phyloP scores from a whole-genome alignment of 2,329 filamentous ascomycete species.

The Penicillium sp. region DNA sequence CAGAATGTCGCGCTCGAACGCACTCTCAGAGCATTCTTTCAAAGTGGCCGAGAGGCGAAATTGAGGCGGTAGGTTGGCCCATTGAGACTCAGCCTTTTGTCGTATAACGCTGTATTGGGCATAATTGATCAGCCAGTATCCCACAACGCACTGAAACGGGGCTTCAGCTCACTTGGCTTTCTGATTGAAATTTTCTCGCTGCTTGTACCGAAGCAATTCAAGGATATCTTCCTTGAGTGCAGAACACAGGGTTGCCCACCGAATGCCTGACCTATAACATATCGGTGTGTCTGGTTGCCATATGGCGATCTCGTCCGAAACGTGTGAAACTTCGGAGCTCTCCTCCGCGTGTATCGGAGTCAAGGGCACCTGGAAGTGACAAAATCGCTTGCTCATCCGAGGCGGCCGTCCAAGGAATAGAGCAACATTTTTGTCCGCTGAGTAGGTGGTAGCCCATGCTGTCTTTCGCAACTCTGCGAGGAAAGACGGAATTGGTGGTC shows the following conservation, averaged over 20 bases:
- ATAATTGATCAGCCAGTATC: background rate
- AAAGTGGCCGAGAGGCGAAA: slow-evolving; percentile 23
- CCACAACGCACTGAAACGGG: too few species aligned
- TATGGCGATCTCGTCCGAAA: background rate
- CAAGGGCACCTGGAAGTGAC: slow-evolving; percentile 36
- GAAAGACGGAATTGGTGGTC: slow-evolving; percentile 33
- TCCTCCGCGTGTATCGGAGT: background rate
- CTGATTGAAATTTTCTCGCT: slow-evolving; percentile 18
- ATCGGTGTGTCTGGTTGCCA: slow-evolving; percentile 6
- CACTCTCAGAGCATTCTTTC: slow-evolving; percentile 19
- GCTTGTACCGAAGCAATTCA: slow-evolving; percentile 26
- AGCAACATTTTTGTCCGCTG: slow-evolving; percentile 49
- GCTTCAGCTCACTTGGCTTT: slow-evolving; percentile 14
- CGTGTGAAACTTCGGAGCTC: slow-evolving; percentile 10
- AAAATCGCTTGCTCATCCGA: slow-evolving; percentile 44
- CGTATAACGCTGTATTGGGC: slow-evolving; percentile 23
- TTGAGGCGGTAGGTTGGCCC: slow-evolving; percentile 21
- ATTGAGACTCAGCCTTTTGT: slow-evolving; percentile 22
- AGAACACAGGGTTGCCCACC: slow-evolving; percentile 30
- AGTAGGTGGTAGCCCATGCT: slow-evolving; percentile 45
- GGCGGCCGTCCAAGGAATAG: slow-evolving; percentile 51
- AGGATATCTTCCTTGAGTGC: slow-evolving; percentile 29
- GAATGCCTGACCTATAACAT: slow-evolving; percentile 26
- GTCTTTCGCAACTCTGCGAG: slow-evolving; percentile 40
- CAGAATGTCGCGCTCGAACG: slow-evolving; percentile 30